phyloP scores from a whole-genome alignment of 148 eudicot genomes.

The Cornus controversa region DNA sequence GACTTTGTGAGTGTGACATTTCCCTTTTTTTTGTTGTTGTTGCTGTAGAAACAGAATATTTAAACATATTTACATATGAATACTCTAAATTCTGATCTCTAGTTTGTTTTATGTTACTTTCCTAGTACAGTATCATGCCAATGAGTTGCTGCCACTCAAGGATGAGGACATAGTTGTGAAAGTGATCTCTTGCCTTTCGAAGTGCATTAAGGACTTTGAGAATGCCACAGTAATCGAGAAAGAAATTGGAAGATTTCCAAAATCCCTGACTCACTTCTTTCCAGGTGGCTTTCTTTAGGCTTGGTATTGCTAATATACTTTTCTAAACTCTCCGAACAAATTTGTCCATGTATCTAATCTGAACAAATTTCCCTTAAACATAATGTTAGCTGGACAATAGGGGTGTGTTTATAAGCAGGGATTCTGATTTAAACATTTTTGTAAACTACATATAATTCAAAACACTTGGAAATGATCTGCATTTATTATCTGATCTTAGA shows the following conservation, averaged over 20 bases:
- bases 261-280: constrained; percentile 58
- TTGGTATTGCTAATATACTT: neutral
- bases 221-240: constrained; percentile 44
- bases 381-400: neutral
- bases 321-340: neutral
- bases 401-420: neutral
- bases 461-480: too few relatives aligned
- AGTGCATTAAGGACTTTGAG: constrained; percentile 50
- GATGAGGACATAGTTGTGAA: constrained; percentile 61
- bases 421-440: neutral
- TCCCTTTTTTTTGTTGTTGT: constrained; percentile 3
- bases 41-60: neutral
- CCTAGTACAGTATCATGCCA: constrained; percentile 60
- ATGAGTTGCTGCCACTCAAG: constrained; percentile 54
- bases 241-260: constrained; percentile 63
- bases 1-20: constrained; percentile 52
- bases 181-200: constrained; percentile 48
- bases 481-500: too few relatives aligned
- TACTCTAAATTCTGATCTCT: neutral
- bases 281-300: constrained; percentile 40
- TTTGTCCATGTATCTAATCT: neutral
- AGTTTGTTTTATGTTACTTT: neutral
- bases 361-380: too few relatives aligned
- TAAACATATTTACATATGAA: neutral
- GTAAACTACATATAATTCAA: too few relatives aligned